These are phyloP conservation scores for Fusarium cicatricum DNA, from an alignment of 2,329 filamentous ascomycete species.

Conservation along the genomic window DNA sequence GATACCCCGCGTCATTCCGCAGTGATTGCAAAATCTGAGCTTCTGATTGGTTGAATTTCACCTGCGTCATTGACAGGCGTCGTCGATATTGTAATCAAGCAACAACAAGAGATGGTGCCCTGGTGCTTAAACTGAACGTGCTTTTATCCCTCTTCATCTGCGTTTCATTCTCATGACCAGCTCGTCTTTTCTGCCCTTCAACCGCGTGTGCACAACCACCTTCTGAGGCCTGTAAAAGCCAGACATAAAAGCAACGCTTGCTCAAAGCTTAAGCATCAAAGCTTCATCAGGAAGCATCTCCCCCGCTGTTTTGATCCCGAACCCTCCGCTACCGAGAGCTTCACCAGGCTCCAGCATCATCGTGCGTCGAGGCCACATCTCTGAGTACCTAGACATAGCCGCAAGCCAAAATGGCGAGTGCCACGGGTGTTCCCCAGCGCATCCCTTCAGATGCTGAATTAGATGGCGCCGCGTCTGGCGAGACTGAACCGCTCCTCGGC, in stretches of 20 bases:
- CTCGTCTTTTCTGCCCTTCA: neutral
- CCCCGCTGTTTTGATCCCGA: neutral
- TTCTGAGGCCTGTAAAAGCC: neutral
- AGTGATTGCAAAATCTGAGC: slow-evolving; percentile 35
- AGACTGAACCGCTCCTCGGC: slow-evolving; percentile 57
- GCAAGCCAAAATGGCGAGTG: slow-evolving; percentile 67
- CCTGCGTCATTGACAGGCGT: slow-evolving; percentile 36
- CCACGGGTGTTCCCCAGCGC: slow-evolving; percentile 70
- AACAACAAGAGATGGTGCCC: too few relatives aligned
- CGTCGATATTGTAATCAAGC: neutral
- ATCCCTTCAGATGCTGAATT: slow-evolving; percentile 38
- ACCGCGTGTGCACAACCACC: neutral
- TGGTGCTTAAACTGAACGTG: too few relatives aligned
- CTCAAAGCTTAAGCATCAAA: neutral
- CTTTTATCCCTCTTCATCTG: neutral
- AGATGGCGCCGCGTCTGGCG: slow-evolving; percentile 42
- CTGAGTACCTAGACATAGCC: neutral
- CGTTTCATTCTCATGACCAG: neutral
- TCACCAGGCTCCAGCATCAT: neutral
- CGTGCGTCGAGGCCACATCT: neutral
- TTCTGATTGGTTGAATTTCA: slow-evolving; percentile 38
- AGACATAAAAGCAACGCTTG: slow-evolving; percentile 1
- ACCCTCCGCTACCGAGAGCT: neutral
- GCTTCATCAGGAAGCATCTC: neutral
- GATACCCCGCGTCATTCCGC: slow-evolving; percentile 29